Percentiles rank a stretch among this genome's conserved stretches.
Conservation (phyloP, 2,329 filamentous ascomycete species). For the Fusarium tuaranense region DNA sequence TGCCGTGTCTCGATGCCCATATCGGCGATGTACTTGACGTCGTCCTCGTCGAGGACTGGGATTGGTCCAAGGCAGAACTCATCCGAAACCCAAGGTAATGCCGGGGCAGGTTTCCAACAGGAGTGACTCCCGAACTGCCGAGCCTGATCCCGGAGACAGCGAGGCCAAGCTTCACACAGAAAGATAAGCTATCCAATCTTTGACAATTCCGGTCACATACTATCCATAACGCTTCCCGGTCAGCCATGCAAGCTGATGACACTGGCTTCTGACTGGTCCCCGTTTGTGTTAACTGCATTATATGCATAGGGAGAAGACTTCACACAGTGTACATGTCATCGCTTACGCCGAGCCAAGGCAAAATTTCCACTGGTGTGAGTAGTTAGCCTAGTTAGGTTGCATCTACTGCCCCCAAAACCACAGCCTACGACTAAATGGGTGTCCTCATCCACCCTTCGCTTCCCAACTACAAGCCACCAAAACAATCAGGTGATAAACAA, state of each 20-base stretch:
- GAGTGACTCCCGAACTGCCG: no score
- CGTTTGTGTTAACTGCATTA: background rate
- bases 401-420: background rate
- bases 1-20: no score
- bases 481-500: background rate
- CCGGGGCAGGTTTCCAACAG: no score
- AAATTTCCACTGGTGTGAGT: background rate
- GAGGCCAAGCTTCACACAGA: background rate
- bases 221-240: background rate
- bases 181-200: background rate
- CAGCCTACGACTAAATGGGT: conserved; percentile 8
- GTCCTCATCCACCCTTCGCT: background rate
- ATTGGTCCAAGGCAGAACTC: no score
- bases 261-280: background rate
- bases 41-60: no score
- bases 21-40: no score
- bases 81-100: no score
- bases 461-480: background rate
- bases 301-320: background rate
- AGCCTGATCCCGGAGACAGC: no score
- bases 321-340: background rate
- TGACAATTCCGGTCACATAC: background rate
- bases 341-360: background rate
- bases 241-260: background rate
- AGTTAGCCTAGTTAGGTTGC: background rate